phyloP scores from a whole-genome alignment of 2,329 filamentous ascomycete species.

The Stachybotrys elegans region DNA sequence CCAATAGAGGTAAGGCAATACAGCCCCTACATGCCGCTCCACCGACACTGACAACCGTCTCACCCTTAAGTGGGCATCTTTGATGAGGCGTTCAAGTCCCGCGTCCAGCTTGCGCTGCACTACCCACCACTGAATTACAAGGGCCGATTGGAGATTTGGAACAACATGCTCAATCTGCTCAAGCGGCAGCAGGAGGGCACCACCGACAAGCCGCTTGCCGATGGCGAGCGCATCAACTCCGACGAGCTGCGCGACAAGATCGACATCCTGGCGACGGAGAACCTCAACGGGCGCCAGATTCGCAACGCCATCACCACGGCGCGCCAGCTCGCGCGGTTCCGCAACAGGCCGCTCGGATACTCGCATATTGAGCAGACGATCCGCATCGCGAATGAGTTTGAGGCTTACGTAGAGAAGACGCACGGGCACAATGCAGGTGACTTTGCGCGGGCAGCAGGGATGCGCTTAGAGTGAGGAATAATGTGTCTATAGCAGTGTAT shows the following conservation, averaged over 20 bases:
- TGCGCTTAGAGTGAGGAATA: background rate
- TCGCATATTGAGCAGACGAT: background rate
- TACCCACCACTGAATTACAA: conserved; percentile 18
- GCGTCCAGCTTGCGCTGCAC: conserved; percentile 25
- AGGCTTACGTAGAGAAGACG: background rate
- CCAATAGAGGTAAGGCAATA: conserved; percentile 19
- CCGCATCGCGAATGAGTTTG: background rate
- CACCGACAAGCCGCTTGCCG: background rate
- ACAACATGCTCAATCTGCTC: conserved; percentile 16
- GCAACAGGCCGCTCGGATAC: background rate
- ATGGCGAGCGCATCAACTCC: background rate
- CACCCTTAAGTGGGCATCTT: conserved; percentile 19
- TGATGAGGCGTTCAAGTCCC: conserved; percentile 28
- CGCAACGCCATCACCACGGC: conserved; percentile 25
- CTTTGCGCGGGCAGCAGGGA: background rate
- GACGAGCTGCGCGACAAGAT: conserved; percentile 4
- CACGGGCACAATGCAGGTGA: background rate
- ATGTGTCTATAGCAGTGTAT: too few species aligned
- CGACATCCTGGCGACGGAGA: conserved; percentile 22
- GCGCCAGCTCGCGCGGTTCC: background rate
- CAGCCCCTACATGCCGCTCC: too few species aligned
- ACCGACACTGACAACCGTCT: background rate
- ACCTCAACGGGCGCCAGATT: conserved; percentile 35
- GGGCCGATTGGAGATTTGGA: conserved; percentile 20
- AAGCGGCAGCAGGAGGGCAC: background rate